A percentile compares a stretch with the other conserved stretches of the same genome.
These are phyloP conservation scores for Amphicarpaea edgeworthii DNA, from an alignment of 306 rosid genomes.

Conservation along the genomic window DNA sequence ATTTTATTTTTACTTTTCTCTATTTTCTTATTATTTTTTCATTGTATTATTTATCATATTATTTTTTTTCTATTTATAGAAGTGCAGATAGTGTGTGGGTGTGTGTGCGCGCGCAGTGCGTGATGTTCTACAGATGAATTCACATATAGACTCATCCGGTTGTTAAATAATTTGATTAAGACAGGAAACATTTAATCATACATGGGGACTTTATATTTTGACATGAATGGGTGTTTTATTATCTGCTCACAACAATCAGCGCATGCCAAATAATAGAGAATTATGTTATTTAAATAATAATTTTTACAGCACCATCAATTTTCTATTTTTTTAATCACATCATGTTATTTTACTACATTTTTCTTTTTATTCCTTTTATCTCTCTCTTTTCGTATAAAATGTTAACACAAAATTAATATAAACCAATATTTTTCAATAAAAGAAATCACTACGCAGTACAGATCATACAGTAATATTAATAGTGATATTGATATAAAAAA, in stretches of 20 bases:
- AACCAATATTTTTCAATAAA: neutral
- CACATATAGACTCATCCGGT: neutral
- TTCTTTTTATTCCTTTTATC: neutral
- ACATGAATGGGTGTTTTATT: neutral
- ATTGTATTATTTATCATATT: neutral
- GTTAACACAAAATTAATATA: neutral
- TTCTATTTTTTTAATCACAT: too few relatives aligned
- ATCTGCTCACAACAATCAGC: too few relatives aligned
- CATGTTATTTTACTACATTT: neutral
- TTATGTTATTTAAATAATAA: neutral
- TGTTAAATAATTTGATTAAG: neutral
- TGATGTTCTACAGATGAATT: neutral
- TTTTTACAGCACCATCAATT: neutral
- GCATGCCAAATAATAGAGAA: neutral
- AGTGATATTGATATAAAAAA: too few relatives aligned
- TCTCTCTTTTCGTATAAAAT: neutral
- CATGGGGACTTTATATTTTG: neutral
- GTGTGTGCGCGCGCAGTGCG: too few relatives aligned
- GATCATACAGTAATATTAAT: neutral
- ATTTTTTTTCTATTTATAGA: neutral
- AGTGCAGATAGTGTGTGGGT: neutral
- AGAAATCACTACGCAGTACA: neutral
- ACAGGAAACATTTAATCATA: neutral
- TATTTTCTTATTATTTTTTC: neutral
- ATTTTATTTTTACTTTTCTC: too few relatives aligned